These are phyloP conservation scores for Psilocybe sp. DNA, from an alignment of 768 basidiomycete species.

Conservation along the genomic window DNA sequence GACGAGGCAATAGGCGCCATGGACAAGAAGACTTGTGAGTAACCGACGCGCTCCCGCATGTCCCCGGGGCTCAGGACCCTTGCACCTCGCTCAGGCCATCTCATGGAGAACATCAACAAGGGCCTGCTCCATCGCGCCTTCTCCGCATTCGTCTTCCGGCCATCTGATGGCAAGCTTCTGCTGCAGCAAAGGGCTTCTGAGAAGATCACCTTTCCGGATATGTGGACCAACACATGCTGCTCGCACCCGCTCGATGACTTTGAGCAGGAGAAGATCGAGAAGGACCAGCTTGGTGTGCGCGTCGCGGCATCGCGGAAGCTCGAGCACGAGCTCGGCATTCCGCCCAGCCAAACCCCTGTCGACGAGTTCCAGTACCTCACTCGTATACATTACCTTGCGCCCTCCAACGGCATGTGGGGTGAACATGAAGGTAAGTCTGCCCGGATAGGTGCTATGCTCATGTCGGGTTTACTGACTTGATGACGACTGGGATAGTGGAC, in stretches of 20 bases:
- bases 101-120: conserved; percentile 95
- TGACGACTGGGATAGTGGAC: conserved; percentile 63
- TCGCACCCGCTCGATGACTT: conserved; percentile 95
- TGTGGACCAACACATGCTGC: conserved; percentile 99
- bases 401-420: conserved; percentile 90
- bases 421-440: conserved; percentile 90
- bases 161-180: conserved; percentile 88
- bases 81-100: conserved; percentile 60
- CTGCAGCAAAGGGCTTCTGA: conserved; percentile 95
- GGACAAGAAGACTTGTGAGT: conserved; percentile 95
- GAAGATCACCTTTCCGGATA: conserved; percentile 98
- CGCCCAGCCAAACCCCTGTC: conserved; percentile 67
- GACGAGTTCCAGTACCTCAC: conserved; percentile 93
- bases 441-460: not conserved
- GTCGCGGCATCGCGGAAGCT: conserved; percentile 94
- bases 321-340: conserved; percentile 95
- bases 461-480: not conserved
- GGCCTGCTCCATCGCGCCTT: conserved; percentile 97
- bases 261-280: conserved; percentile 74
- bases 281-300: conserved; percentile 78
- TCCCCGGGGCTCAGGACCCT: not conserved
- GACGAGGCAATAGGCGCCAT: conserved; percentile 82
- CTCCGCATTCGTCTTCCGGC: conserved; percentile 95
- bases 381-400: conserved; percentile 95
- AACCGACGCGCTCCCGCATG: not conserved